Percentiles rank a stretch among this genome's conserved stretches.
These are phyloP conservation scores for Phaeosphaeriaceae sp. DNA, from an alignment of 2,329 filamentous ascomycete species.

Conservation along the genomic window DNA sequence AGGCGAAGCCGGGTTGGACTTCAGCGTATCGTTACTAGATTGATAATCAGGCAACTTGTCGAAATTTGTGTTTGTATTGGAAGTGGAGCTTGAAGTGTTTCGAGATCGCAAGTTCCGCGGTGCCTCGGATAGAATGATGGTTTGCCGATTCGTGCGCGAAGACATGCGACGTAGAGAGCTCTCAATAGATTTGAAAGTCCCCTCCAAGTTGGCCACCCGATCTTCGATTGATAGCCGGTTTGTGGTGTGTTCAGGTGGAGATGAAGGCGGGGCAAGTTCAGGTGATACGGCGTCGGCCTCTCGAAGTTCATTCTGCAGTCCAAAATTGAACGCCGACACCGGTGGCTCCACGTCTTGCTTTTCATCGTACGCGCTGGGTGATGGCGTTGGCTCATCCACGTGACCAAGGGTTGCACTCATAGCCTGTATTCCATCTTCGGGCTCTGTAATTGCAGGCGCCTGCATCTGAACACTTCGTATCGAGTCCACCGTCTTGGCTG, in stretches of 20 bases:
- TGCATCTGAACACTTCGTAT: slow-evolving; percentile 31
- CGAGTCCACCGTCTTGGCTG: slow-evolving; percentile 42
- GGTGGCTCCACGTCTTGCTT: slow-evolving; percentile 19
- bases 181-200: slow-evolving; percentile 38
- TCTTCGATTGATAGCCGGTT: slow-evolving; percentile 42
- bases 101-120: slow-evolving; percentile 42
- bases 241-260: slow-evolving; percentile 16
- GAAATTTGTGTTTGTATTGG: slow-evolving; percentile 18
- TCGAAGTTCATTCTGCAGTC: slow-evolving; percentile 35
- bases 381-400: slow-evolving; percentile 21
- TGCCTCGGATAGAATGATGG: slow-evolving; percentile 48
- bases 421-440: slow-evolving; percentile 26
- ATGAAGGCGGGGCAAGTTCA: slow-evolving; percentile 12
- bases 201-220: slow-evolving; percentile 42
- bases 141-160: slow-evolving; percentile 44
- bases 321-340: slow-evolving; percentile 47
- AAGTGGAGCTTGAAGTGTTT: slow-evolving; percentile 23
- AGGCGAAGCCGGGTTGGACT: slow-evolving; percentile 18
- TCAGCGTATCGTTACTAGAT: slow-evolving; percentile 20
- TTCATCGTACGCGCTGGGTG: slow-evolving; percentile 7
- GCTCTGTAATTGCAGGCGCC: slow-evolving; percentile 27
- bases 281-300: slow-evolving; percentile 22
- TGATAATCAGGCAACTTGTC: slow-evolving; percentile 22
- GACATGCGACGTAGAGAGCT: slow-evolving; percentile 41
- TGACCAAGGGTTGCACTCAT: slow-evolving; percentile 34